Evolutionary conservation across 768 basidiomycete species (phyloP).

Genomic region (Tulasnella sp.): DNA sequence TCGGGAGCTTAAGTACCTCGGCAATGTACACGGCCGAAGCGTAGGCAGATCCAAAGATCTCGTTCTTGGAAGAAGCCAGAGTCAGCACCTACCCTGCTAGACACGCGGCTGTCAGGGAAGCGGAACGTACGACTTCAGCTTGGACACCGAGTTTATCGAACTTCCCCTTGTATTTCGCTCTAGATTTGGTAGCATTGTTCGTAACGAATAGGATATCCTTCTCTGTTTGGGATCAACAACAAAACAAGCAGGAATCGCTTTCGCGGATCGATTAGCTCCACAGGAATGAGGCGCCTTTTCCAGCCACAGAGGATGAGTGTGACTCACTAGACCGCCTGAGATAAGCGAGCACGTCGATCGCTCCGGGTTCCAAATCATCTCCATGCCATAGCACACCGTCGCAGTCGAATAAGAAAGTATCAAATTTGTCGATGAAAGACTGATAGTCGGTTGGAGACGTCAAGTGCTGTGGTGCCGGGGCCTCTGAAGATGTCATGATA

Average conservation of each 20-base stretch:
- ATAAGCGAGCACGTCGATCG: slow-evolving; percentile 57
- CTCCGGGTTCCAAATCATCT: slow-evolving; percentile 66
- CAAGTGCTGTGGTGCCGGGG: too few species aligned
- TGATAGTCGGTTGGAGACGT: slow-evolving; percentile 25
- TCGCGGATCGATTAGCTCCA: background rate
- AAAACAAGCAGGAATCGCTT: too few species aligned
- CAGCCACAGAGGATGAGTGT: background rate
- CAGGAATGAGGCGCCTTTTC: background rate
- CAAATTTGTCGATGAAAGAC: slow-evolving; percentile 46
- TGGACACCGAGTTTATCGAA: slow-evolving; percentile 85
- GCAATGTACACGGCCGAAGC: slow-evolving; percentile 77
- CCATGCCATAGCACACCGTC: slow-evolving; percentile 93
- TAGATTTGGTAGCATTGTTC: slow-evolving; percentile 93
- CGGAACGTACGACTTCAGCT: slow-evolving; percentile 62
- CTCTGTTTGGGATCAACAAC: slow-evolving; percentile 31
- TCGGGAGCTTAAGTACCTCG: slow-evolving; percentile 77
- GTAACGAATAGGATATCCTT: slow-evolving; percentile 89
- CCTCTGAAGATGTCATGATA: too few species aligned
- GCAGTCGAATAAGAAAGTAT: slow-evolving; percentile 95
- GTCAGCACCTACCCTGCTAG: background rate
- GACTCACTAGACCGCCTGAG: slow-evolving; percentile 61
- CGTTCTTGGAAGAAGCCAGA: slow-evolving; percentile 47
- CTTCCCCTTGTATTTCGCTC: slow-evolving; percentile 76
- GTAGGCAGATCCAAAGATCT: slow-evolving; percentile 93
- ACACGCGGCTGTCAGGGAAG: background rate